Evolutionary conservation across 2,329 filamentous ascomycete species (phyloP), one percentile per base, ranked within the genome.

Genomic region (Saccharata proteae): DNA sequence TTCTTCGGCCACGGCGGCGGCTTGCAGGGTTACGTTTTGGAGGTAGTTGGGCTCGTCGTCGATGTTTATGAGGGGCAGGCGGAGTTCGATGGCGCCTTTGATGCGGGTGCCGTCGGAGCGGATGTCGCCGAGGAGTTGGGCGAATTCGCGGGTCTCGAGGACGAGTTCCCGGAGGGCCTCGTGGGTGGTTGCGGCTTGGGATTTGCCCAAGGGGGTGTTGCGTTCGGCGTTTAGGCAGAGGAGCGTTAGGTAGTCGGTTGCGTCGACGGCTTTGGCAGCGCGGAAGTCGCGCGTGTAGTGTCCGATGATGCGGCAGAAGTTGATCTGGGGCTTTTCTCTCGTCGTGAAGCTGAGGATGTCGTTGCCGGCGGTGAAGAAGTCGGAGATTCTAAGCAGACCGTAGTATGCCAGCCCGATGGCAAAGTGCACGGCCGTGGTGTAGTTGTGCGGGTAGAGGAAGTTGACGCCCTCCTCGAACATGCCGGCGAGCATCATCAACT

Each of bases 271-370:
- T 47, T 92, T 78, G 13, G 85, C 86, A 17, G 84, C 83, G 31
- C 90, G 79, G 71, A 98, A 98, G 56, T 94, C 86, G 32, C 80
- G 74, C 4, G 92, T 98, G 63, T 98, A 98, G 54, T 90, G 84
- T 23, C 88, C 92, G 38, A 96, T 67, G 65, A 96, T 82, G 37
- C 81, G 79, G 26, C 83, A 86, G 58, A 96, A 96, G 64, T 90
- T 93, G 57, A 98, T 78, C 53, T 94, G 85, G 4, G 85, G 69
- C 40, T 74, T 66, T 40, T 73, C 70, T 43, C 76, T 72, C 46
- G 70, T 80, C 43, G 74, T 83, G 55, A 74, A 71, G 7, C 68
- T 70, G 29, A 78, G 58, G 45, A 92, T 81, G 49, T 80, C 75
- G 7, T 74, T 42, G 18, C 50, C 51, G 20, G 51, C 74, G 6